Evolutionary conservation across 805 yeast genomes (phyloP), one percentile per base, ranked within the genome.

Genomic region (Millerozyma acaciae): DNA sequence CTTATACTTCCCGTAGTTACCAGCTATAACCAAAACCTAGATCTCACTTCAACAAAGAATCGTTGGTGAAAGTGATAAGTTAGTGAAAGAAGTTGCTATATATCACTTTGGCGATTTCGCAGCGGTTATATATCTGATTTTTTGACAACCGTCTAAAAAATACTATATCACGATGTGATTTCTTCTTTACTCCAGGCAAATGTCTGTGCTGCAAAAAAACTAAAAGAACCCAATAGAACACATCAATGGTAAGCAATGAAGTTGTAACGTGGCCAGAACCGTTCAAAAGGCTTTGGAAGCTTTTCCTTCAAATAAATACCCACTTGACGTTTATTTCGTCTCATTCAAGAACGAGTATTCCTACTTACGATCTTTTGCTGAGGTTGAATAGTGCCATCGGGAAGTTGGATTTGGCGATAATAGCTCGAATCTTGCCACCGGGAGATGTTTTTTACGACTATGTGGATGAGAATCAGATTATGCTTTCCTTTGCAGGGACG

Each of bases 381-480:
- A 60, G 61, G 32, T 47, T 64, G 18, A 52, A 57, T 27, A 41
- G 43, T 2, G 52, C 46, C 16, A 53, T 65, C 16, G 60, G 67
- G 1, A 49, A 58, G 8, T 56, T 65, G 7, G 95, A 86, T 52
- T 68, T 83, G 21, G 84, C 94, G 1, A 66, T 70, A 36, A 68
- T 89, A 20, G 73, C 68, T 28, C 70, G 62, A 6, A 48, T 88
- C 6, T 53, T 84, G 2, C 95, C 95, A 0, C 62, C 72, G 17
- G 90, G 84, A 30, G 74, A 84, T 8, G 61, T 77, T 2, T 79
- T 80, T 47, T 65, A 50, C 33, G 84, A 78, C 32, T 89, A 84
- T 52, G 78, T 83, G 27, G 96, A 89, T 53, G 87, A 82, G 51
- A 80, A 81, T 47, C 89, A 80, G 44, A 50, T 78, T 8, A 39